Percentiles rank a stretch among this genome's conserved stretches.
Conservation (phyloP, 257 asterid genomes). For the Solanum chiquidenum region DNA sequence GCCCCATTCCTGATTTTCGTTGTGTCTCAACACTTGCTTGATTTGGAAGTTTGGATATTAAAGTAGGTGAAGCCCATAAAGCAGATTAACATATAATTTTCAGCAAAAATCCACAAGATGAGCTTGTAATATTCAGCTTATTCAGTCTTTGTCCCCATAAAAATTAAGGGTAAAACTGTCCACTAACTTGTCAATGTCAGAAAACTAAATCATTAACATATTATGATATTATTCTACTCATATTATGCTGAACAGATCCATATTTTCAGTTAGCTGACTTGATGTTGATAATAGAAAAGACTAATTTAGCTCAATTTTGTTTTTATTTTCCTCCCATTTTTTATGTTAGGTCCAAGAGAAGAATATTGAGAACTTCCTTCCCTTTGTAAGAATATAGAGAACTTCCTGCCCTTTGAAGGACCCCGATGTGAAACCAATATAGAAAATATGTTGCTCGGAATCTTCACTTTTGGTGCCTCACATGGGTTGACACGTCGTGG, state of each 20-base stretch:
- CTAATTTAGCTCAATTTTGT: not conserved
- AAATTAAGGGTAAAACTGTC: not conserved
- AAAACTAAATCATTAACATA: not conserved
- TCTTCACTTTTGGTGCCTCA: not conserved
- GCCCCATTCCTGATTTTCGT: not conserved
- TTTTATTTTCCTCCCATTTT: not conserved
- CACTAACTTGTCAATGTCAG: not conserved
- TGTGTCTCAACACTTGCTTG: not conserved
- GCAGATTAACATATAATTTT: not conserved
- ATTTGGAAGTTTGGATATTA: not conserved
- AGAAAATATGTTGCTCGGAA: not conserved
- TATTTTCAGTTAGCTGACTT: not conserved
- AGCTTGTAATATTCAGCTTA: not conserved
- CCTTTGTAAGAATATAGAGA: not conserved
- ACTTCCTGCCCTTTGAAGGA: not conserved
- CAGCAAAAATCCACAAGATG: not conserved
- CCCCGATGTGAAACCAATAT: not conserved
- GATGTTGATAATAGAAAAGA: not conserved
- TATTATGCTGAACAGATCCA: not conserved
- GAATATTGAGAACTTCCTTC: not conserved
- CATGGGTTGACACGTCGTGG: not conserved
- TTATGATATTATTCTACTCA: not conserved
- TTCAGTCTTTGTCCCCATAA: not conserved
- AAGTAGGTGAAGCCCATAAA: not conserved
- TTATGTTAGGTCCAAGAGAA: not conserved